phyloP scores from a whole-genome alignment of 2,329 filamentous ascomycete species.

The Phialophora tarda region DNA sequence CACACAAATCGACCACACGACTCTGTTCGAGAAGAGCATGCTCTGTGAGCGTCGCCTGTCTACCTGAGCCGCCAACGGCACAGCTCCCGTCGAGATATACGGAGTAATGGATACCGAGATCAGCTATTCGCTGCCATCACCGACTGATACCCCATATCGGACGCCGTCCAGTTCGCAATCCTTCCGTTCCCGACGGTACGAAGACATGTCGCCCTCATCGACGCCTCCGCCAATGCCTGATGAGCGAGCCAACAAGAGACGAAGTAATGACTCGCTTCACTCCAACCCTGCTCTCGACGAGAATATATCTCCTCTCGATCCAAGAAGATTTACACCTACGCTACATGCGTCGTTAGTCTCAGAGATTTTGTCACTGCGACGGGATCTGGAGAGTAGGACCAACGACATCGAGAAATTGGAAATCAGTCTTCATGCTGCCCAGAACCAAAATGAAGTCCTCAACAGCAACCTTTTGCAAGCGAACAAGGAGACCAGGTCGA shows the following conservation, averaged over 20 bases:
- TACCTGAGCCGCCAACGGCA: slow-evolving; percentile 23
- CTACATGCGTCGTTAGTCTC: slow-evolving; percentile 93
- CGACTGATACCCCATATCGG: slow-evolving; percentile 73
- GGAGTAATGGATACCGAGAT: slow-evolving; percentile 44
- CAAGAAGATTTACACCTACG: slow-evolving; percentile 90
- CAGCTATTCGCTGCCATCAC: slow-evolving; percentile 68
- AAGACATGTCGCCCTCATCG: slow-evolving; percentile 51
- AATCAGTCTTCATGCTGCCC: slow-evolving; percentile 70
- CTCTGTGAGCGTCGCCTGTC: slow-evolving; percentile 5
- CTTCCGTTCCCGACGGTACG: slow-evolving; percentile 67
- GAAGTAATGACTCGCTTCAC: slow-evolving; percentile 45
- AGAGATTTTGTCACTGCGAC: slow-evolving; percentile 83
- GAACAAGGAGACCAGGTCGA: slow-evolving; percentile 75
- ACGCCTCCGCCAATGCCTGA: slow-evolving; percentile 66
- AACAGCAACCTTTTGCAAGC: slow-evolving; percentile 66
- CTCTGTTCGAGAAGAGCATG: slow-evolving; percentile 17
- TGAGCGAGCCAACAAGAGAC: slow-evolving; percentile 47
- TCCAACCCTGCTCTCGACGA: slow-evolving; percentile 60
- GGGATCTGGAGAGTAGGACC: slow-evolving; percentile 89
- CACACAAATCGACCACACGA: background rate
- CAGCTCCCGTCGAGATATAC: slow-evolving; percentile 10
- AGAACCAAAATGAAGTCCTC: slow-evolving; percentile 75
- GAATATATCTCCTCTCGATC: slow-evolving; percentile 77
- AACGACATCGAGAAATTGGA: slow-evolving; percentile 87
- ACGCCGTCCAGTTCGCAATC: slow-evolving; percentile 64